These are phyloP conservation scores for Tulasnella sp. DNA, from an alignment of 768 basidiomycete genomes.

Conservation along the genomic window DNA sequence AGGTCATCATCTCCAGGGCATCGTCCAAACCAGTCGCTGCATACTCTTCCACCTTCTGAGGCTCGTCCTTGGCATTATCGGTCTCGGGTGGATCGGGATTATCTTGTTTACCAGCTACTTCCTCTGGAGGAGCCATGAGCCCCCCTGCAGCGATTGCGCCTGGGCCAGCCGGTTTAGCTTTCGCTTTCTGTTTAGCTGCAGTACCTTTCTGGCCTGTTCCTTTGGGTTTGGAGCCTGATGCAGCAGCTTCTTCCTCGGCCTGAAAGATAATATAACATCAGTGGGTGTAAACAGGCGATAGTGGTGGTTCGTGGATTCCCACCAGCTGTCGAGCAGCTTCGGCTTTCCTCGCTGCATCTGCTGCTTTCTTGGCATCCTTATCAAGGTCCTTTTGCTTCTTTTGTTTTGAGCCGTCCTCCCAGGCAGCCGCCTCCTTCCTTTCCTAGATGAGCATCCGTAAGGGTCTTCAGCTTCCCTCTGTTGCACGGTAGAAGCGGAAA, in stretches of 20 bases:
- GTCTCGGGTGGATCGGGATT: constrained; percentile 32
- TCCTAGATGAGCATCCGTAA: constrained; percentile 48
- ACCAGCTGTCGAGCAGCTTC: constrained; percentile 72
- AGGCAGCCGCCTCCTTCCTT: constrained; percentile 61
- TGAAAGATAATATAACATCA: neutral
- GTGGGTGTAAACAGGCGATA: neutral
- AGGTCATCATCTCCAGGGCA: constrained; percentile 80
- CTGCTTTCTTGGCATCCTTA: constrained; percentile 74
- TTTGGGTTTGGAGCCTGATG: constrained; percentile 54
- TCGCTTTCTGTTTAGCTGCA: constrained; percentile 58
- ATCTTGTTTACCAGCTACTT: neutral
- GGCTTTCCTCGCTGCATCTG: constrained; percentile 79
- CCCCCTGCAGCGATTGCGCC: constrained; percentile 79
- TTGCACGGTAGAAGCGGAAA: neutral
- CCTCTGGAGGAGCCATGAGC: constrained; percentile 31
- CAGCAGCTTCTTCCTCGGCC: constrained; percentile 78
- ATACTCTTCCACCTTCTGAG: constrained; percentile 50
- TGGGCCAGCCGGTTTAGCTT: constrained; percentile 73
- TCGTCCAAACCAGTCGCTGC: constrained; percentile 87
- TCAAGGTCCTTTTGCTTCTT: constrained; percentile 62
- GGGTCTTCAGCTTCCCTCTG: neutral
- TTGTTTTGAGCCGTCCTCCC: constrained; percentile 64
- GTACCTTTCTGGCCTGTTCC: constrained; percentile 31
- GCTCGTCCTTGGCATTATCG: constrained; percentile 35
- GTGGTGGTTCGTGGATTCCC: neutral